Conservation (phyloP, 2,329 filamentous ascomycete genomes). For the Pseudocercospora pini-densiflorae region DNA sequence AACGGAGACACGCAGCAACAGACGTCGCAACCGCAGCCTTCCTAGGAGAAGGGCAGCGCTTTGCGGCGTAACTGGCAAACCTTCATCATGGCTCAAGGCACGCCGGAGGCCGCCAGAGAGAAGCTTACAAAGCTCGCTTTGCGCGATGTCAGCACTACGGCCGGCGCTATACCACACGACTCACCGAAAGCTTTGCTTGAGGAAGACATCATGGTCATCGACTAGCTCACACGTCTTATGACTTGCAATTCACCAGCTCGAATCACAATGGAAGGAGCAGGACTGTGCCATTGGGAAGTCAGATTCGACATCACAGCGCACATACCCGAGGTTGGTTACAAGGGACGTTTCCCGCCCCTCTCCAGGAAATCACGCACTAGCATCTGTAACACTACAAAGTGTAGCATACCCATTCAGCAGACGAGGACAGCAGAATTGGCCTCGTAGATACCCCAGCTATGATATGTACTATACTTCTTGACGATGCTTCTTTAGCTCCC, state of each 20-base stretch:
- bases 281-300: neutral
- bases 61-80: neutral
- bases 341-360: neutral
- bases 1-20: neutral
- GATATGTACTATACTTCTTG: slow-evolving; percentile 8
- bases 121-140: neutral
- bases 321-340: neutral
- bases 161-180: neutral
- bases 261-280: neutral
- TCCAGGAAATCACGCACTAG: slow-evolving; percentile 3
- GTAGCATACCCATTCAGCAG: slow-evolving; percentile 10
- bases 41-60: slow-evolving; percentile 6
- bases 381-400: slow-evolving; percentile 8
- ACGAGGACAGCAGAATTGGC: neutral
- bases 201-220: neutral
- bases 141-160: neutral
- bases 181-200: neutral
- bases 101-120: neutral
- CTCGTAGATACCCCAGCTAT: slow-evolving; percentile 13
- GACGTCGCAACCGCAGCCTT: slow-evolving; percentile 5
- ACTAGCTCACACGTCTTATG: neutral
- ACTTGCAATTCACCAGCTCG: neutral
- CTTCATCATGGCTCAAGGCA: neutral
- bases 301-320: neutral
- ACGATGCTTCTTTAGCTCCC: slow-evolving; percentile 12